Base-by-base conservation (phyloP, 495 filamentous ascomycete genomes). In the Chaetomium fimeti region DNA sequence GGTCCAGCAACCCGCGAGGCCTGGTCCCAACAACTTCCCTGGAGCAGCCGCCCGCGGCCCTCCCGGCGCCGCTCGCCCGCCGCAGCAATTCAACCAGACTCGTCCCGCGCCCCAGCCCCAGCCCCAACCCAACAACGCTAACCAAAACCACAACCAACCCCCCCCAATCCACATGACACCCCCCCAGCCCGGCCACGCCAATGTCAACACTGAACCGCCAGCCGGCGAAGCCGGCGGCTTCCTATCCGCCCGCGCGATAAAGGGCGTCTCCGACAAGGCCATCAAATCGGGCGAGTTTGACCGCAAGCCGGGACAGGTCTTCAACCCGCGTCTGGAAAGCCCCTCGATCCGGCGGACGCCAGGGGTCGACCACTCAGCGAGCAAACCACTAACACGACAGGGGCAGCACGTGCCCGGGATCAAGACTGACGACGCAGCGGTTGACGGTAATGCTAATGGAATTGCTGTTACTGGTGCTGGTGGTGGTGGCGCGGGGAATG, bases 291-390 rank as follows among this genome's bases (percentile, higher is more conserved):
- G 80, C 5, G 58, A 76, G 6, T 79, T 85, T 15, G 61, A 68
- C 9, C 75, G 75, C 11, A 73, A 78, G 42, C 74, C 68, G 18
- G 82, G 82, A 9, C 83, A 84, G 5, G 78, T 79, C 55, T 97
- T 96, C 75, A 90, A 97, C 71, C 91, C 91, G 3, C 85, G 88
- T 61, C 82, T 86, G 5, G 91, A 96, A 67, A 92, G 89, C 65
- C 91, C 92, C 0, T 92, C 91, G 0, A 93, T 96, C 63, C 87
- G 90, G 36, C 92, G 93, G 70, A 96, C 93, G 4, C 87, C 89
- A 0, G 92, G 92, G n/a, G 82, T 97, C 53, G 91, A 96, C 66
- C 90, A 94, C 68, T 86, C 78, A 28, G 88, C 85, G 60, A 89
- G 85, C 29, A 84, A 86, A 42, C 88, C 90, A 0, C 78, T 95